Evolutionary conservation across 2,329 filamentous ascomycete genomes (phyloP), one percentile per base, ranked within the genome.

Genomic region (Monilinia vaccinii-corymbosi): DNA sequence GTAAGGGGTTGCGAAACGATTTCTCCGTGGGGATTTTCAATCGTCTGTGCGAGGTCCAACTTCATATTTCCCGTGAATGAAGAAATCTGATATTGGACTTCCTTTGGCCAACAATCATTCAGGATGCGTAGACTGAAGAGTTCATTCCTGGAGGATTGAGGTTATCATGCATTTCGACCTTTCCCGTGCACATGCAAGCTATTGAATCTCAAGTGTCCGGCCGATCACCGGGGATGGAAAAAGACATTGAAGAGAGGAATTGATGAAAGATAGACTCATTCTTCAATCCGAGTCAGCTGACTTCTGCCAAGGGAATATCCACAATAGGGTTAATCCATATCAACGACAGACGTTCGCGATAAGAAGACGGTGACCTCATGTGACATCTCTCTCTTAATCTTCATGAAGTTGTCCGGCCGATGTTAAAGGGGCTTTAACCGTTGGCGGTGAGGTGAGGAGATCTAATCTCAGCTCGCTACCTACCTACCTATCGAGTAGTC

Each of bases 101-200:
- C 21, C 45, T 21, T 40, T 18, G 55, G 23, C 45, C 25, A 47
- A 38, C 14, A 16, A 14, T 38, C 25, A 48, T 48, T 44, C 49
- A 34, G 45, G 34, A 31, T 11, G 34, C 56, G 8, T 46, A 58
- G 23, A 34, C 21, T 38, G 46, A 51, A 42, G 46, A 25, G 28
- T 32, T 6, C 1, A 13, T 31, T 23, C 16, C 14, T 21, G 38
- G 42, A 34, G 1, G 16, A 51, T 44, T 34, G 36, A 40, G 34
- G 34, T 49, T 42, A 47, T 25, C 16, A 18, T 50, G 56, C 32
- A 51, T 58, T 23, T 40, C 18, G 51, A 58, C 25, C 46, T 51
- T 50, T 51, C n/a, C 36, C 56, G 25, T 46, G 36, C 34, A 51
- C 44, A 51, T 51, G 56, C 25, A 44, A 51, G 21, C 38, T 50